Percentiles rank a stretch among this genome's conserved stretches.
Conservation (phyloP, 768 basidiomycete genomes). For the Russula sp. region DNA sequence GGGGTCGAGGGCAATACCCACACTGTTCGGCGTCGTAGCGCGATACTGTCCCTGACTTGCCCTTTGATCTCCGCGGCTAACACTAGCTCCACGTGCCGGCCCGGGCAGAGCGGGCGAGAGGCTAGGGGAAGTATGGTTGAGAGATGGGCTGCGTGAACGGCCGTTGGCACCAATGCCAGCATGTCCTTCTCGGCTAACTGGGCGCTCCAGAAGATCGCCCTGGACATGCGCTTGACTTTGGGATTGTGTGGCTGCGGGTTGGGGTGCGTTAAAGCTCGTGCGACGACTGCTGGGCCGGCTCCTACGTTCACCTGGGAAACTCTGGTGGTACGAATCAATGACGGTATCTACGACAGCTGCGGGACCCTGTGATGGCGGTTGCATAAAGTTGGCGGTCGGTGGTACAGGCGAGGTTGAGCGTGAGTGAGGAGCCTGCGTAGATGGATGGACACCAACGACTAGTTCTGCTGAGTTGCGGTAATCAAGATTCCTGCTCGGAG, state of each 20-base stretch:
- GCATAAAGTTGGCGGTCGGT: constrained; percentile 72
- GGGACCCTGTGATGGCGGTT: constrained; percentile 42
- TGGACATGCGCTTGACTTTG: constrained; percentile 29
- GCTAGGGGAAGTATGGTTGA: constrained; percentile 38
- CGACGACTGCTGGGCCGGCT: constrained; percentile 38
- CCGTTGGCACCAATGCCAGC: constrained; percentile 80
- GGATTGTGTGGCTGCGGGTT: constrained; percentile 27
- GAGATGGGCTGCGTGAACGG: constrained; percentile 54
- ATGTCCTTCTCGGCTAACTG: constrained; percentile 60
- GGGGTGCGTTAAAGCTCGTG: constrained; percentile 28
- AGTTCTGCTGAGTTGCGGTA: constrained; percentile 71
- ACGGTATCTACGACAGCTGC: constrained; percentile 64
- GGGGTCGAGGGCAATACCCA: constrained; percentile 79
- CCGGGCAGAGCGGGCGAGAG: constrained; percentile 43
- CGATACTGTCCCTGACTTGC: constrained; percentile 35
- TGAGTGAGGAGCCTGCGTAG: constrained; percentile 40
- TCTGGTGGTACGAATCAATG: constrained; percentile 70
- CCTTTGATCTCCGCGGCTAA: constrained; percentile 16
- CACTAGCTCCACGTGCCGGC: constrained; percentile 18
- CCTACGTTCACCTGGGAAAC: constrained; percentile 79
- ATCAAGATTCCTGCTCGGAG: constrained; percentile 39
- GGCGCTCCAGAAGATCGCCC: constrained; percentile 35
- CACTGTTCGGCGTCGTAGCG: constrained; percentile 67
- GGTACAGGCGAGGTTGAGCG: constrained; percentile 69
- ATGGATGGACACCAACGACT: constrained; percentile 73